These are phyloP conservation scores for Euclidium syriacum DNA, from an alignment of 345 rosid species.

Conservation along the genomic window DNA sequence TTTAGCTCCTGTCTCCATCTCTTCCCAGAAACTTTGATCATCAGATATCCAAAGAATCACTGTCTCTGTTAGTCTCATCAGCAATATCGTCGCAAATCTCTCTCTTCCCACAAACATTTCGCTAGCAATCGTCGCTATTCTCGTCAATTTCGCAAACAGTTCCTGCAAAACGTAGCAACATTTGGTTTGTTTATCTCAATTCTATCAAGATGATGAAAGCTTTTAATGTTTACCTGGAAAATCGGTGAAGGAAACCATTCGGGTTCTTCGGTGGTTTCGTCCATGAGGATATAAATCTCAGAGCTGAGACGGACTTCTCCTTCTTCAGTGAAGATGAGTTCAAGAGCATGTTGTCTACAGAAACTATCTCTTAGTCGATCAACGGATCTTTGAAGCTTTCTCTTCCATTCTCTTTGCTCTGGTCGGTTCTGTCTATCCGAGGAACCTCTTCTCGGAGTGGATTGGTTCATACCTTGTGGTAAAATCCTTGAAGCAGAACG, in stretches of 20 bases:
- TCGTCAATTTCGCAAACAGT: conserved; percentile 57
- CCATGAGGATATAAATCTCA: conserved; percentile 51
- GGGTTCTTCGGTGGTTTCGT: conserved; percentile 56
- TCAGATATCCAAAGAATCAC: conserved; percentile 93
- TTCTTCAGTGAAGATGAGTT: conserved; percentile 79
- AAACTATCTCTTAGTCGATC: conserved; percentile 85
- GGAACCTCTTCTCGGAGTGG: conserved; percentile 50
- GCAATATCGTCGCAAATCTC: conserved; percentile 73
- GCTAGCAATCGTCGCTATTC: conserved; percentile 51
- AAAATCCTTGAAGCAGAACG: conserved; percentile 70
- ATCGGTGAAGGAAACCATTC: conserved; percentile 88
- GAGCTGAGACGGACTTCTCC: conserved; percentile 68
- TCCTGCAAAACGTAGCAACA: conserved; percentile 43
- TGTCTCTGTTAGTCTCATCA: conserved; percentile 86
- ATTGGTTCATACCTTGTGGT: conserved; percentile 42
- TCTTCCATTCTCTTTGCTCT: conserved; percentile 87
- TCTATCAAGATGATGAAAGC: not conserved
- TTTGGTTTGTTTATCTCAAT: not conserved
- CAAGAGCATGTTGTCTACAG: conserved; percentile 89
- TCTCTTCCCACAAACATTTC: conserved; percentile 88
- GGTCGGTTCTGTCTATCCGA: conserved; percentile 64
- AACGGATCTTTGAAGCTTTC: conserved; percentile 64
- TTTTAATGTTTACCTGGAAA: conserved; percentile 42
- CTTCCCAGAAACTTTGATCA: conserved; percentile 88
- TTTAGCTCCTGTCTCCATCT: conserved; percentile 59